Percentiles rank a stretch among this genome's conserved stretches.
phyloP scores from a whole-genome alignment of 2,329 filamentous ascomycete genomes.

The Aspergillus sp. region DNA sequence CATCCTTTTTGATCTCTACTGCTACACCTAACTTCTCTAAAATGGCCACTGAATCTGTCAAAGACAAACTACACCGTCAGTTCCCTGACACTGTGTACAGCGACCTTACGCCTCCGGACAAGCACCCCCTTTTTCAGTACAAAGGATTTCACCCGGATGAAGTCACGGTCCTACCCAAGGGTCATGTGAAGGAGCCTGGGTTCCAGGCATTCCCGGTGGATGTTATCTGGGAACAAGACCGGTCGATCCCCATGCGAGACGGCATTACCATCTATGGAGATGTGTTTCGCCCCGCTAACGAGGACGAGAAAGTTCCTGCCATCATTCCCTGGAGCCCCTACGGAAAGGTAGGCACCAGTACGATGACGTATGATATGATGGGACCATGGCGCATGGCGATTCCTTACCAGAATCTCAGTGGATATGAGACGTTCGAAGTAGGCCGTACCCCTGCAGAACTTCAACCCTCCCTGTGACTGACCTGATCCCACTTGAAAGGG shows the following conservation, averaged over 20 bases:
- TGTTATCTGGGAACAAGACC: conserved; percentile 17
- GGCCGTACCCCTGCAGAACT: no score
- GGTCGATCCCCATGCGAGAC: conserved; percentile 18
- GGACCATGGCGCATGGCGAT: conserved; percentile 8
- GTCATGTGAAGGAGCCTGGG: conserved; percentile 4
- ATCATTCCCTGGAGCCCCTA: conserved; percentile 21
- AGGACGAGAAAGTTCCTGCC: conserved; percentile 16
- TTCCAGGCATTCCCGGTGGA: conserved; percentile 4
- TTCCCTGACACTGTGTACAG: no score
- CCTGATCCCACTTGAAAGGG: conserved; percentile 1
- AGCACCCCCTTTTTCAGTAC: conserved; percentile 1
- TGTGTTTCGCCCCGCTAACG: conserved; percentile 14
- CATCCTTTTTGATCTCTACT: no score
- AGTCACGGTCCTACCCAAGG: conserved; percentile 1
- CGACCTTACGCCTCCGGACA: no score
- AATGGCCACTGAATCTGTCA: no score
- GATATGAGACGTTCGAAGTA: conserved; percentile 16
- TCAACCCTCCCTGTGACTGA: no score
- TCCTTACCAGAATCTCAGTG: conserved; percentile 9
- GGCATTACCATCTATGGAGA: conserved; percentile 17
- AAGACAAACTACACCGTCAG: no score
- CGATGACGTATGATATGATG: conserved; percentile 8
- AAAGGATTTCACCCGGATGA: conserved; percentile 5
- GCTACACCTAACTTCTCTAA: no score
- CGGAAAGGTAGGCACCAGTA: conserved; percentile 18